Evolutionary conservation across 352 stramenopile genomes (phyloP), one percentile per base, ranked within the genome.

Genomic region (Phytophthora brassicae): DNA sequence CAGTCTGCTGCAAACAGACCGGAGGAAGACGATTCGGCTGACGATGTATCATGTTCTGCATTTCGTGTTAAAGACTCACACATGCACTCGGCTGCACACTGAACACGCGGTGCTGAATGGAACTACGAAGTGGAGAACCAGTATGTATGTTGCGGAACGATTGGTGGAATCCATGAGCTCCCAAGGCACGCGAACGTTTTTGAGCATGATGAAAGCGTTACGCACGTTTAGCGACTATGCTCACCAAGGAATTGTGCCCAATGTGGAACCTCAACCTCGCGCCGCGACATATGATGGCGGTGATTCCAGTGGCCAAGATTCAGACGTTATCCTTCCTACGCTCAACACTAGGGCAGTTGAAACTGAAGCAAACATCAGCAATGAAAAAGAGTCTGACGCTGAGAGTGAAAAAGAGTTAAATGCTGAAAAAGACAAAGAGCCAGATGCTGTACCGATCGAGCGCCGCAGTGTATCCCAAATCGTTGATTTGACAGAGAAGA

Each of bases 121-220:
- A 19, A 22, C 53, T 26, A 48, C 53, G n/a, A 60, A 53, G 29
- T 53, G 53, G 41, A 47, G 42, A 26, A 49, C 36, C 17, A 24
- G 14, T 26, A 48, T 57, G 49, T 22, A 57, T 29, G 20, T 57
- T 36, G 36, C 36, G 13, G 36, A 46, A 14, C 3, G 33, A 39
- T 5, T 11, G 28, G 28, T 33, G 8, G 31, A 36, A 13, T 3
- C 31, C 11, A 36, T 36, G 31, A 36, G 31, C 31, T 36, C 31
- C 16, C 31, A 36, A 36, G 31, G 31, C 8, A 36, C 31, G 31
- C 31, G 6, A 9, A 16, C 31, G 16, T 36, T 36, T 36, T 13
- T 36, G 2, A 7, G 31, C 8, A 4, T 36, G 31, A 13, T 8
- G 33, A n/a, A 33, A 33, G 9, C 9, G 28, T 9, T 33, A 33